phyloP scores from a whole-genome alignment of 805 yeast genomes.

The Candida argentea region DNA sequence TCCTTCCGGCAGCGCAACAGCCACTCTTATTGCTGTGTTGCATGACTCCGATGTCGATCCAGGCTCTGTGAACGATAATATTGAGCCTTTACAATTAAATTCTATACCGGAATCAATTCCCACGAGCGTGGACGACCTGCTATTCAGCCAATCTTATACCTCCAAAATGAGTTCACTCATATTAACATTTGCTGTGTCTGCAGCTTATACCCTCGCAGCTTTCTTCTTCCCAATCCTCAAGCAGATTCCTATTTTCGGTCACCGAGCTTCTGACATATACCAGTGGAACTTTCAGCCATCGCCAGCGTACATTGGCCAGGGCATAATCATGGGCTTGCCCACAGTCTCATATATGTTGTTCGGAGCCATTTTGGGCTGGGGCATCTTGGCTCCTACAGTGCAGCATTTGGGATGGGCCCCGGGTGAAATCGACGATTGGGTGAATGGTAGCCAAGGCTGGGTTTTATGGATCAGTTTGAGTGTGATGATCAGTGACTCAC shows the following conservation, averaged over 20 bases:
- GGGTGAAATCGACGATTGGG: constrained; percentile 87
- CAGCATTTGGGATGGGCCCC: constrained; percentile 74
- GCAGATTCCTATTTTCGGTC: constrained; percentile 70
- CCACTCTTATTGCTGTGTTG: constrained; percentile 79
- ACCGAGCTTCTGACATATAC: constrained; percentile 45
- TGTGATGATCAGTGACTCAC: constrained; percentile 87
- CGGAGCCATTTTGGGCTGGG: constrained; percentile 92
- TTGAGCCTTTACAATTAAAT: constrained; percentile 4
- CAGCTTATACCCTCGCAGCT: constrained; percentile 60
- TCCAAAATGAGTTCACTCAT: constrained; percentile 53
- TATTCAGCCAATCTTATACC: constrained; percentile 19
- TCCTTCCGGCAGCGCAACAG: constrained; percentile 95
- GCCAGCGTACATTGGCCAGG: constrained; percentile 96
- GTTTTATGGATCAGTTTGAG: constrained; percentile 88
- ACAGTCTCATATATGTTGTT: constrained; percentile 86
- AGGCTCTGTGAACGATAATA: constrained; percentile 8
- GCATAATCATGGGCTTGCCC: constrained; percentile 92
- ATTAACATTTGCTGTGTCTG: constrained; percentile 56
- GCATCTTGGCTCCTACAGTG: constrained; percentile 73
- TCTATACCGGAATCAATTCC: constrained; percentile 1
- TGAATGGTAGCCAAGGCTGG: constrained; percentile 94
- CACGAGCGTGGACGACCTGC: neutral
- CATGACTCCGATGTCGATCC: constrained; percentile 54
- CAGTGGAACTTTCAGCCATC: constrained; percentile 91
- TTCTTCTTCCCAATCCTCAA: constrained; percentile 66